Evolutionary conservation across 2,329 filamentous ascomycete genomes (phyloP).

Genomic region (Metarhizium sp.): DNA sequence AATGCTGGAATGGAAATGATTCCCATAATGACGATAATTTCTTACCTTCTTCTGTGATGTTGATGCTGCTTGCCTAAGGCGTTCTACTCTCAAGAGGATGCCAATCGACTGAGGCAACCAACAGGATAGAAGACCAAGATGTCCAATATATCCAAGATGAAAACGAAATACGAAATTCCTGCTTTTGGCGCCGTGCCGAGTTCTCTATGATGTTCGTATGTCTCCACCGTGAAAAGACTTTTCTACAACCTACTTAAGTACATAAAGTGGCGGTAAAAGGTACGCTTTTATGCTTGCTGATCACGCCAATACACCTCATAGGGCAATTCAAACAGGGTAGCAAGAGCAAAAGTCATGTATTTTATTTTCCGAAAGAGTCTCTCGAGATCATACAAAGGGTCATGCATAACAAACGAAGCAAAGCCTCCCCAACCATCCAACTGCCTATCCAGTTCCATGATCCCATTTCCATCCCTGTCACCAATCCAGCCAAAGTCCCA

Average conservation of each 20-base stretch:
- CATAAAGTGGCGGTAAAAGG: too few relatives aligned
- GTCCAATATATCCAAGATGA: too few relatives aligned
- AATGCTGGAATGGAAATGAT: constrained; percentile 22
- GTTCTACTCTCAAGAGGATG: too few relatives aligned
- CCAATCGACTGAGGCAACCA: too few relatives aligned
- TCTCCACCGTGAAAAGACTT: too few relatives aligned
- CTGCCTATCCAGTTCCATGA: background rate
- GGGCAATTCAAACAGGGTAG: background rate
- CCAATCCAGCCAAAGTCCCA: background rate
- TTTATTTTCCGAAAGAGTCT: background rate
- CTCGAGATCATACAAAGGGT: constrained; percentile 10
- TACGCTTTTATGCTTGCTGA: too few relatives aligned
- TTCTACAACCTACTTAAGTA: too few relatives aligned
- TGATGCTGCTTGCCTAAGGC: background rate
- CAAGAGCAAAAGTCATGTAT: constrained; percentile 4
- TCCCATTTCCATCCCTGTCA: background rate
- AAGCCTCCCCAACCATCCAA: constrained; percentile 2
- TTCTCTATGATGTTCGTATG: too few relatives aligned
- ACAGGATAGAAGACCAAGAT: too few relatives aligned
- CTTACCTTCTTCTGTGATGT: background rate
- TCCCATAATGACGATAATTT: constrained; percentile 9
- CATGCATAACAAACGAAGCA: background rate
- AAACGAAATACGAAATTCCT: too few relatives aligned
- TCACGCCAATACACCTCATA: too few relatives aligned
- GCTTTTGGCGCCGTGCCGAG: too few relatives aligned